Base-by-base conservation (phyloP, 345 rosid species). In the Stellera chamaejasme region DNA sequence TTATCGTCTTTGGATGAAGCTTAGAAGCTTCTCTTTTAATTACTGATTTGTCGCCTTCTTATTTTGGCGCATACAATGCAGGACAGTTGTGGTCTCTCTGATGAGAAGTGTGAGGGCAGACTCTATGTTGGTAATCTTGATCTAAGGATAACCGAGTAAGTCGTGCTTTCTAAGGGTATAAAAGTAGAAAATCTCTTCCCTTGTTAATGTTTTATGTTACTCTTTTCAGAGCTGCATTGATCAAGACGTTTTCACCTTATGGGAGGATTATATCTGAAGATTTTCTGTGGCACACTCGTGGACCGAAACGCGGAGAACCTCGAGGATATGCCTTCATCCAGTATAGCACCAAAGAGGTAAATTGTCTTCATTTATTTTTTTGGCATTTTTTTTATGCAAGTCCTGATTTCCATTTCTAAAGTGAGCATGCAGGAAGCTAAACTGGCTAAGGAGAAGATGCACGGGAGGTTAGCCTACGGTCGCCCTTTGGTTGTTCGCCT, bases 371-470 rank as follows among this genome's bases (percentile, higher is more conserved):
- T 52, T 54, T 10, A 43, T 49, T 14, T 49, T 14, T 14, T 16
- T 19, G 23, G 23, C 48, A 25, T 27, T 53, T 52, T 43, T 9
- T 44, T 32, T 43, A 5, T 48, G 71, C 82, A 73, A 57, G 52
- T 70, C 64, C 80, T 87, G 81, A 91, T 81, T 74, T 79, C 79
- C 77, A 70, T 56, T 48, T 60, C 12, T 79, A 85, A 85, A 91
- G 96, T 85, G 91, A 91, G 98, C 28, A 87, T 66, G 89, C 88
- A 91, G 98, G 98, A 91, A 78, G 96, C 98, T 59, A 69, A 76
- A 82, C 74, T 83, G 66, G 96, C 98, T 11, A 87, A 83, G 76
- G 94, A 91, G 67, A 91, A 82, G 77, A 87, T 90, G 97, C 91
- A 87, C 48, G 96, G 97, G 67, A 83, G 82, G 57, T 71, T 90